Conservation (phyloP, 2,329 filamentous ascomycete species). For the Dactylellina parvicollis region DNA sequence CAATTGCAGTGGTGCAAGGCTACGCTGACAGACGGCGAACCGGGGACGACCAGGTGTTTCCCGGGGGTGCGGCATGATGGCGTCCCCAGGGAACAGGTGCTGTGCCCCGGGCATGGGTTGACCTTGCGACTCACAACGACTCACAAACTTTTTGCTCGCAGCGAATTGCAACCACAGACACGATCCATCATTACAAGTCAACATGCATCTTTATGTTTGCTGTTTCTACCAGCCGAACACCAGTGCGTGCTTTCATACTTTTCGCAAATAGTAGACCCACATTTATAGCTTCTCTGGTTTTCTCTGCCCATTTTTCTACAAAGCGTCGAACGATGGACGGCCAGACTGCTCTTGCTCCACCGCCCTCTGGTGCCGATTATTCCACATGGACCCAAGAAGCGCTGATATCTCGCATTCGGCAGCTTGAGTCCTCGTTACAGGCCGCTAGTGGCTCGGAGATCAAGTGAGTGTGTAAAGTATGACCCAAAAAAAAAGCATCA, state of each 20-base stretch:
- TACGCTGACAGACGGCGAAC: constrained; percentile 12
- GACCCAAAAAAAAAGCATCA: constrained; percentile 4
- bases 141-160: neutral
- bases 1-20: constrained; percentile 8
- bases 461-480: constrained; percentile 54
- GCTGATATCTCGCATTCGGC: constrained; percentile 41
- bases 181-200: neutral
- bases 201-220: constrained; percentile 22
- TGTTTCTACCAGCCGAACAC: constrained; percentile 13
- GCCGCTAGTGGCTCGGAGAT: constrained; percentile 15
- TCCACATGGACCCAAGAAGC: constrained; percentile 46
- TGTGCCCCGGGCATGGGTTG: neutral
- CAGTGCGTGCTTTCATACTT: neutral
- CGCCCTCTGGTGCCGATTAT: constrained; percentile 13
- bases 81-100: neutral
- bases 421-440: constrained; percentile 29
- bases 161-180: neutral
- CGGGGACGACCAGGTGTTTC: neutral
- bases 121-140: constrained; percentile 6
- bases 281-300: neutral
- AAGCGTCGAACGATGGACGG: constrained; percentile 15
- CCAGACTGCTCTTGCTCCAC: neutral
- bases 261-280: neutral
- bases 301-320: constrained; percentile 1
- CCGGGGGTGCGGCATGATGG: neutral